These are phyloP conservation scores for Cyberlindnera petersonii DNA, from an alignment of 805 yeast species.

Conservation along the genomic window DNA sequence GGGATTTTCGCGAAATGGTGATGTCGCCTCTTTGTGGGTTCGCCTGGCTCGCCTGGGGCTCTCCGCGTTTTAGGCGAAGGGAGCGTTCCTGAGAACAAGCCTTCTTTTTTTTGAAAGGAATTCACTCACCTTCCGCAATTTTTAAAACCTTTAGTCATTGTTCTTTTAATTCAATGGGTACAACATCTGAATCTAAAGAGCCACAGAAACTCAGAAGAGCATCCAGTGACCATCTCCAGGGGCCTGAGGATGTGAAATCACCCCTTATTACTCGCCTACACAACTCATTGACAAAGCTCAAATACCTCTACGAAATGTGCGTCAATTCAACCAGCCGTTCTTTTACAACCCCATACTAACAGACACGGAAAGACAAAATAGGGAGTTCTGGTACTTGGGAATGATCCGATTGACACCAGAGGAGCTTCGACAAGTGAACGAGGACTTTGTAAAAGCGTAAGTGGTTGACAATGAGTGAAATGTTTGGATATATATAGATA, in stretches of 20 bases:
- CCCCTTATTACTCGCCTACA: conserved; percentile 2
- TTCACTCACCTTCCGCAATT: no score
- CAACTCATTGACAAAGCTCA: conserved; percentile 11
- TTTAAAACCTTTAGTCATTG: no score
- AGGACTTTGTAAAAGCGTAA: conserved; percentile 18
- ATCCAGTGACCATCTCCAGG: no score
- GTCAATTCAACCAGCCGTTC: background rate
- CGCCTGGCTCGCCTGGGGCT: no score
- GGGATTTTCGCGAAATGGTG: no score
- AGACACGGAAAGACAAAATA: conserved; percentile 11
- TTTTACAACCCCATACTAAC: conserved; percentile 6
- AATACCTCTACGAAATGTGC: conserved; percentile 18
- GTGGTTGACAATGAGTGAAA: conserved; percentile 1
- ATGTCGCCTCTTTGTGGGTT: no score
- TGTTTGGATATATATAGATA: background rate
- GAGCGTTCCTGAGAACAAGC: no score
- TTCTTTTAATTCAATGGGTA: no score
- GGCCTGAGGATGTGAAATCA: background rate
- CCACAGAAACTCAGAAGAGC: no score
- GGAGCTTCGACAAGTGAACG: conserved; percentile 25
- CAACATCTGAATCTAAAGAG: no score
- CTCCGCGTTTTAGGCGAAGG: no score
- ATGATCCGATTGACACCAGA: conserved; percentile 16
- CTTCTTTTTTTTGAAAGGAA: no score
- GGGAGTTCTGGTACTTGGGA: conserved; percentile 24